Percentiles rank a stretch among this genome's conserved stretches.
Conservation (phyloP, 2,329 filamentous ascomycete species). For the Zopfia rhizophila region DNA sequence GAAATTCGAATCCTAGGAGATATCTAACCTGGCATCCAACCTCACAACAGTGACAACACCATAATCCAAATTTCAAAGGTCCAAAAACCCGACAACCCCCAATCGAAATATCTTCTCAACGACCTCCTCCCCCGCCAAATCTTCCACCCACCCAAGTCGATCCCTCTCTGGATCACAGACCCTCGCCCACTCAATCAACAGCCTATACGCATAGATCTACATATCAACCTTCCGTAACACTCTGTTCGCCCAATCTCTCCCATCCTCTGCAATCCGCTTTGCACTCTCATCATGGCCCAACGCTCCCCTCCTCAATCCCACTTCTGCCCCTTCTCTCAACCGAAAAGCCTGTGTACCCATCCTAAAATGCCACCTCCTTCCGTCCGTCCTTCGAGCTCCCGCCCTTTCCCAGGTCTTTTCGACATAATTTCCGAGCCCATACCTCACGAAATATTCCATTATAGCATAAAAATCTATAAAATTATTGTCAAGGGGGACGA, state of each 20-base stretch:
- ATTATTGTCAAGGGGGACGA: constrained; percentile 78
- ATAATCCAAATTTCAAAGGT: too few species aligned
- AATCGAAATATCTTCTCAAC: too few species aligned
- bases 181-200: constrained; percentile 73
- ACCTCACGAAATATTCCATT: constrained; percentile 76
- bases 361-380: too few species aligned
- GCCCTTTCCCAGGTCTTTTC: neutral
- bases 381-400: too few species aligned
- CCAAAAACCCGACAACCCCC: too few species aligned
- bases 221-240: constrained; percentile 76
- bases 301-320: constrained; percentile 4
- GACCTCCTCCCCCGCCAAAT: too few species aligned
- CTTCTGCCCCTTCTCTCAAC: neutral
- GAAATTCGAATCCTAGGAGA: too few species aligned
- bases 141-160: constrained; percentile 47
- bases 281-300: constrained; percentile 63
- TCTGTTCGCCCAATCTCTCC: constrained; percentile 71
- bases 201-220: constrained; percentile 79
- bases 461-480: constrained; percentile 76
- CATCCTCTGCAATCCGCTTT: constrained; percentile 72
- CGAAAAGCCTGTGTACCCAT: too few species aligned
- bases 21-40: too few species aligned
- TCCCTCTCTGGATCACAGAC: constrained; percentile 52
- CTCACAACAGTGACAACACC: too few species aligned
- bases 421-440: constrained; percentile 24